These are phyloP conservation scores for Hansfordia pulvinata DNA, from an alignment of 2,329 filamentous ascomycete species.

Conservation along the genomic window DNA sequence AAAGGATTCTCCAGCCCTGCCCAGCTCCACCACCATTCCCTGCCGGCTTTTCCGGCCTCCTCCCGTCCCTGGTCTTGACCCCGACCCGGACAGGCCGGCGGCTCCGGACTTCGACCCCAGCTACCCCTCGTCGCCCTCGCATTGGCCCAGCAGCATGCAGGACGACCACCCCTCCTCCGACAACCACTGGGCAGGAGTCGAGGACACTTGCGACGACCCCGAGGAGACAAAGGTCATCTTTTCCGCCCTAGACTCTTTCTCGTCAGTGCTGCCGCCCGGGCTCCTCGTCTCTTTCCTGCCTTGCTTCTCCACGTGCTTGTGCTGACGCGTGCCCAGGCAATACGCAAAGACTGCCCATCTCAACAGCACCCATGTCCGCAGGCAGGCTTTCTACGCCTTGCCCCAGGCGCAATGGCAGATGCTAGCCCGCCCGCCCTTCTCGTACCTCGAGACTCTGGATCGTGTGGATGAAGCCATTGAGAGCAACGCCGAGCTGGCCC, in stretches of 20 bases:
- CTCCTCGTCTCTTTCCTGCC: conserved; percentile 1
- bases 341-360: conserved; percentile 78
- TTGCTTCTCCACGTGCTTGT: too few species aligned
- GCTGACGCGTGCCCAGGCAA: conserved; percentile 54
- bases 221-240: conserved; percentile 74
- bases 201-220: conserved; percentile 55
- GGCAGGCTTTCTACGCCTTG: conserved; percentile 87
- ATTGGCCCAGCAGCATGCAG: too few species aligned
- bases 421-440: conserved; percentile 70
- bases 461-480: conserved; percentile 81
- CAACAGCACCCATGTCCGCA: conserved; percentile 79
- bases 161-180: too few species aligned
- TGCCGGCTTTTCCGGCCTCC: too few species aligned
- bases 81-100: too few species aligned
- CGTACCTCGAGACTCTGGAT: conserved; percentile 64
- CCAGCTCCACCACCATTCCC: too few species aligned
- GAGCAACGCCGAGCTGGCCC: conserved; percentile 69
- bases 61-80: too few species aligned
- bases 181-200: conserved; percentile 51
- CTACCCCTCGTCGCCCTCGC: too few species aligned
- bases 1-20: too few species aligned
- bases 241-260: conserved; percentile 76
- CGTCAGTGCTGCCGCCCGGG: conserved; percentile 39
- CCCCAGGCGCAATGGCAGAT: conserved; percentile 74
- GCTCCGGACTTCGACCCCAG: too few species aligned